phyloP scores from a whole-genome alignment of 1,284 basidiomycete species.

The Neonothopanus nambi region DNA sequence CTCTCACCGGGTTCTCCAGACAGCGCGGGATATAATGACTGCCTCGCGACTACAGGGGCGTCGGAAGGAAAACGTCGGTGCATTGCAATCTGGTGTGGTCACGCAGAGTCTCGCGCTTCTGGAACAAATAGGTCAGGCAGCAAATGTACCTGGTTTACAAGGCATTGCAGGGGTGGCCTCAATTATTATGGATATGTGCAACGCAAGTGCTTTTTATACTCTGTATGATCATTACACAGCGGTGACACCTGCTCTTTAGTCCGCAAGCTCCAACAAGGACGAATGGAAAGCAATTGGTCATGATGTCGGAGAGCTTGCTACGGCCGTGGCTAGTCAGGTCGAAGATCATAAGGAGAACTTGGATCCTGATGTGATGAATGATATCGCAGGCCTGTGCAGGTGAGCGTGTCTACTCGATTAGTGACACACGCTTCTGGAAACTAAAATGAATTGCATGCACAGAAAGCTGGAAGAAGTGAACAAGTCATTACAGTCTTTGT shows the following conservation, averaged over 20 bases:
- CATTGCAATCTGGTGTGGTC: neutral
- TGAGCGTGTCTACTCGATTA: too few relatives aligned
- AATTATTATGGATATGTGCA: neutral
- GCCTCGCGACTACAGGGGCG: too few relatives aligned
- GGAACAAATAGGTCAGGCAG: neutral
- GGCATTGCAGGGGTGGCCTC: neutral
- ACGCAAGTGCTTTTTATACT: neutral
- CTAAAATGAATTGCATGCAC: too few relatives aligned
- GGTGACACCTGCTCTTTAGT: neutral
- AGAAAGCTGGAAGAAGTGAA: too few relatives aligned
- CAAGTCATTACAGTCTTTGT: too few relatives aligned
- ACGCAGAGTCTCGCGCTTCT: neutral
- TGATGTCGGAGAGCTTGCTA: neutral
- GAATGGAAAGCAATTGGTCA: neutral
- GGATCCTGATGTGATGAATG: too few relatives aligned
- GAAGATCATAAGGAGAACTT: too few relatives aligned
- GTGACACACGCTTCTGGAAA: too few relatives aligned
- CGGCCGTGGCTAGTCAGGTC: too few relatives aligned
- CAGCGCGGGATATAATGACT: too few relatives aligned
- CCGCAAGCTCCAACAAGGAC: neutral
- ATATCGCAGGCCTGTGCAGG: too few relatives aligned
- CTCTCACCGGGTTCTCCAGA: too few relatives aligned
- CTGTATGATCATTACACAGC: neutral
- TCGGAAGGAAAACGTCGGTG: neutral
- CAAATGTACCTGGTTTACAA: neutral